Base-by-base conservation (phyloP, 257 asterid genomes). In the Avicennia marina region DNA sequence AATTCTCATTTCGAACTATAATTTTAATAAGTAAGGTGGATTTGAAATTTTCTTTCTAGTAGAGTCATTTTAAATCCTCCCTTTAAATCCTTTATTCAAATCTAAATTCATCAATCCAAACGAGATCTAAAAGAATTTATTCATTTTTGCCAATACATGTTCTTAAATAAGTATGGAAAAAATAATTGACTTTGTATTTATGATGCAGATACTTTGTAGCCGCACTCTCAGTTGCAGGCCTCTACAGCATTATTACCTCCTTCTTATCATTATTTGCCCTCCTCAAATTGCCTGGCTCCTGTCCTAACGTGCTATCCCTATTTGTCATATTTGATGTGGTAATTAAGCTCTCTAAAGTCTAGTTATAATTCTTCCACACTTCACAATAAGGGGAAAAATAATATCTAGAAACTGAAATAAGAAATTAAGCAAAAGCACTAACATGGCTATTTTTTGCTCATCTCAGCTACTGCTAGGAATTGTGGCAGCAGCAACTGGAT, bases 381-480 rank as follows among this genome's bases (percentile, higher is more conserved):
- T n/a, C n/a, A n/a, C n/a, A n/a, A n/a, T n/a, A n/a, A n/a, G n/a
- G n/a, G n/a, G n/a, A n/a, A 5, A 2, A 13, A 40, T 25, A 22
- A 12, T 7, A 48, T 25, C 17, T 1, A 19, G 18, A 20, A 45
- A 45, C n/a, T 9, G n/a, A 36, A 8, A 20, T 0, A 6, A 25
- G 33, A 5, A n/a, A 26, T 11, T 7, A 50, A 50, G 12, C 19
- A 49, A 47, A n/a, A n/a, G n/a, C n/a, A n/a, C n/a, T n/a, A n/a
- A n/a, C n/a, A n/a, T n/a, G n/a, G 33, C 7, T 3, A 29, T 29
- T 29, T 36, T 39, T 39, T 39, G 17, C 11, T 8, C 49, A 38
- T 60, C 68, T 36, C 76, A 87, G 96, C 58, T 81, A 42, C 38
- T 87, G 56, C 53, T 87, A 59, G 96, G 96, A 51, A 68, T 84